Evolutionary conservation across 768 basidiomycete species (phyloP).

Genomic region (Mycena alexandri): DNA sequence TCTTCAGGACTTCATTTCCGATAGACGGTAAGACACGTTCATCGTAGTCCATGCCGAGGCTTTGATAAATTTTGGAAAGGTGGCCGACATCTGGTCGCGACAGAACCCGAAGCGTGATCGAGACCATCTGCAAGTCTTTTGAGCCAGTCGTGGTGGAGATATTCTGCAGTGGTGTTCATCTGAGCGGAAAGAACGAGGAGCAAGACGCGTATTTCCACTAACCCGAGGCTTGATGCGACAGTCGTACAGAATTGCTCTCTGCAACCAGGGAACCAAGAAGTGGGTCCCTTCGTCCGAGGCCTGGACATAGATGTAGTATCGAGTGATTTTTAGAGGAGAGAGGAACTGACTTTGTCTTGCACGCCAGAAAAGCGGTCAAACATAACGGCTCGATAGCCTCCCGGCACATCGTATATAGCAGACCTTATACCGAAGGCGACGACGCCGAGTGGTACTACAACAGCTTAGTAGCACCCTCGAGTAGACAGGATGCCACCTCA

Average conservation of each 20-base stretch:
- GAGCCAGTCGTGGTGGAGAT: constrained; percentile 99
- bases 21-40: constrained; percentile 98
- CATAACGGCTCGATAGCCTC: constrained; percentile 96
- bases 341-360: constrained; percentile 69
- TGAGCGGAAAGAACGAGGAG: background rate
- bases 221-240: constrained; percentile 97
- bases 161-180: constrained; percentile 66
- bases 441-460: constrained; percentile 55
- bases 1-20: constrained; percentile 97
- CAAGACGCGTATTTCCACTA: constrained; percentile 42
- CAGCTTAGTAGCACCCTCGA: constrained; percentile 25
- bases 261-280: constrained; percentile 95
- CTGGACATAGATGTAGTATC: constrained; percentile 53
- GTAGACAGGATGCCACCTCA: constrained; percentile 21
- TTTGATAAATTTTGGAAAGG: constrained; percentile 94
- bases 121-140: constrained; percentile 99
- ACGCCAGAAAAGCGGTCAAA: constrained; percentile 98
- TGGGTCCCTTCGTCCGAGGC: constrained; percentile 95
- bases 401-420: constrained; percentile 82
- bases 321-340: background rate
- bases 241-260: constrained; percentile 96
- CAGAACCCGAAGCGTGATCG: constrained; percentile 95
- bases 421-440: constrained; percentile 44
- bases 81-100: constrained; percentile 92
- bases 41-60: constrained; percentile 95